Evolutionary conservation across 306 rosid genomes (phyloP).

Genomic region (Vicia villosa): DNA sequence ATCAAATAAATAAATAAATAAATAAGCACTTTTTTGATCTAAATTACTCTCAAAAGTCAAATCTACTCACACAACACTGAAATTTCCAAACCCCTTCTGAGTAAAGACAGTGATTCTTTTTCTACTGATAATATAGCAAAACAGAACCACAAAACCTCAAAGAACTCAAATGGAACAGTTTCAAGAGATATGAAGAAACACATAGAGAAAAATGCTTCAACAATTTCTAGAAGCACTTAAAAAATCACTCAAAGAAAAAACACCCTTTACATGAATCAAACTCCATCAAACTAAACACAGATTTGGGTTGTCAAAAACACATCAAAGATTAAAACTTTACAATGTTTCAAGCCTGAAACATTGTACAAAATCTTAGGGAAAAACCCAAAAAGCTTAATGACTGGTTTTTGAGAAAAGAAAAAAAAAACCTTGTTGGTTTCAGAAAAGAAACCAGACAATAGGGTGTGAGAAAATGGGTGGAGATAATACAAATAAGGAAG

Average conservation of each 20-base stretch:
- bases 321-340: conserved; percentile 35
- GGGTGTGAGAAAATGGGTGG: conserved; percentile 24
- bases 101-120: conserved; percentile 22
- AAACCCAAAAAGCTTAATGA: conserved; percentile 44
- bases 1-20: not conserved
- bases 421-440: conserved; percentile 36
- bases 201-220: not conserved
- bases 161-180: conserved; percentile 39
- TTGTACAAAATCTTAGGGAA: not conserved
- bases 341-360: conserved; percentile 27
- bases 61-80: conserved; percentile 40
- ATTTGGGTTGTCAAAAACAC: conserved; percentile 27
- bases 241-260: conserved; percentile 11
- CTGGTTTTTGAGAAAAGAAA: conserved; percentile 23
- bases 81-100: conserved; percentile 37
- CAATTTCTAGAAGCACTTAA: conserved; percentile 16
- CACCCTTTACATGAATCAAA: conserved; percentile 22
- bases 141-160: conserved; percentile 32
- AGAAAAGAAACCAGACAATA: conserved; percentile 46
- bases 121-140: conserved; percentile 7
- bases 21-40: conserved; percentile 7
- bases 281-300: conserved; percentile 34
- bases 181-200: conserved; percentile 25
- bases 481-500: conserved; percentile 37
- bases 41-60: conserved; percentile 37